These are phyloP conservation scores for Pythium monospermum DNA, from an alignment of 352 stramenopile species.

Conservation along the genomic window DNA sequence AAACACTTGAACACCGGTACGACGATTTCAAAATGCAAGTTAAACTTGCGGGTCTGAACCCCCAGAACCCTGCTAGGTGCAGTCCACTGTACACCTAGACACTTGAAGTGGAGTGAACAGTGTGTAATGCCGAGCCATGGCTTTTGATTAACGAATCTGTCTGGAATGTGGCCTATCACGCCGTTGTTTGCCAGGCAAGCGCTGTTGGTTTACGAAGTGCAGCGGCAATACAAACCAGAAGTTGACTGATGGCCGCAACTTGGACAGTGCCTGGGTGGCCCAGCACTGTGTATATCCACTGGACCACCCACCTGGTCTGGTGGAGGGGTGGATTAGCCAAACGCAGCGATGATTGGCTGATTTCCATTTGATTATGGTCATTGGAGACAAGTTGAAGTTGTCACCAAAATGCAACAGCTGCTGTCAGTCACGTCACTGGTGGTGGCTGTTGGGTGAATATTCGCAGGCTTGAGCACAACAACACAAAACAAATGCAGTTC, in stretches of 20 bases:
- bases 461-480: too few relatives aligned
- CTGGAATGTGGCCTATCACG: not conserved
- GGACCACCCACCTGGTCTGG: not conserved
- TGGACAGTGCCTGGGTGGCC: not conserved
- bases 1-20: not conserved
- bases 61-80: not conserved
- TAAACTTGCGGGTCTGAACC: too few relatives aligned
- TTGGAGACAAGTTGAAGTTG: conserved; percentile 1
- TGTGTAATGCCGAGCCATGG: not conserved
- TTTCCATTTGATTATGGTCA: not conserved
- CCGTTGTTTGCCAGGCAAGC: not conserved
- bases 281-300: not conserved
- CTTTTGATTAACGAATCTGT: not conserved
- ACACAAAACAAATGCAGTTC: too few relatives aligned
- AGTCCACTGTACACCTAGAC: not conserved
- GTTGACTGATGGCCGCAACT: not conserved
- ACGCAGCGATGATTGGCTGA: not conserved
- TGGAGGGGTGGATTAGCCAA: not conserved
- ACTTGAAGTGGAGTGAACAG: not conserved
- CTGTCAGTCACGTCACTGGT: too few relatives aligned
- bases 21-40: not conserved
- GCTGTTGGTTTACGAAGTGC: not conserved
- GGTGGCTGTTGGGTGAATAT: too few relatives aligned
- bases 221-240: not conserved
- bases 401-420: not conserved